Evolutionary conservation across 495 filamentous ascomycete genomes (phyloP).

Genomic region (Penicillium egyptiacum): DNA sequence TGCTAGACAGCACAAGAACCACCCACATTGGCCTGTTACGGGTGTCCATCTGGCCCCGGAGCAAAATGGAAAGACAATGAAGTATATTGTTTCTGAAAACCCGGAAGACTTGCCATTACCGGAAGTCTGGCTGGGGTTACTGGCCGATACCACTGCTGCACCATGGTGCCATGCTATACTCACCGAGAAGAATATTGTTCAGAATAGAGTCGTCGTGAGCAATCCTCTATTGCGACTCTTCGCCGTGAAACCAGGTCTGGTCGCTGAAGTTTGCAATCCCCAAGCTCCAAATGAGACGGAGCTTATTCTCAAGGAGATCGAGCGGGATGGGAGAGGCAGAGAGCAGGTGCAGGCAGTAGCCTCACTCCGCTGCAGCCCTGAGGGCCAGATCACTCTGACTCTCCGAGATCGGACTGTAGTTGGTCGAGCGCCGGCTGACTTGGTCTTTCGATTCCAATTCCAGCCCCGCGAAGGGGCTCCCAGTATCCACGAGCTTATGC

Average conservation of each 20-base stretch:
- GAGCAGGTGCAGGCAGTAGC: neutral
- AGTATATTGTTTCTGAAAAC: neutral
- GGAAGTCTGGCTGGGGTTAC: neutral
- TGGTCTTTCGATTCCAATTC: constrained; percentile 64
- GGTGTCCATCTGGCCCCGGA: neutral
- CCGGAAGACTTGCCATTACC: neutral
- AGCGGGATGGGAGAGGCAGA: neutral
- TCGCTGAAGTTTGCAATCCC: neutral
- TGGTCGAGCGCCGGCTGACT: neutral
- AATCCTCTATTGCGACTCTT: neutral
- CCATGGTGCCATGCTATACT: neutral
- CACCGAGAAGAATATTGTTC: neutral
- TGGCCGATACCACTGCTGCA: neutral
- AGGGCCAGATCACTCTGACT: constrained; percentile 1
- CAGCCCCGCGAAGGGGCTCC: constrained; percentile 74
- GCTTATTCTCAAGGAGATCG: neutral
- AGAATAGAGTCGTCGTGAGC: neutral
- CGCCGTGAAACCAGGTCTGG: neutral
- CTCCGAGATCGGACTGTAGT: neutral
- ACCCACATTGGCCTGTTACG: neutral
- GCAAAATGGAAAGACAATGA: neutral
- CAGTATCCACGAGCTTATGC: constrained; percentile 80
- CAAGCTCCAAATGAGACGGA: neutral
- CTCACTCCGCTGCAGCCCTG: neutral
- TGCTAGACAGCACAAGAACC: neutral